Evolutionary conservation across 1,139 yeast species (phyloP), one percentile per base, ranked within the genome.

Genomic region (Magnusiomyces sp.): DNA sequence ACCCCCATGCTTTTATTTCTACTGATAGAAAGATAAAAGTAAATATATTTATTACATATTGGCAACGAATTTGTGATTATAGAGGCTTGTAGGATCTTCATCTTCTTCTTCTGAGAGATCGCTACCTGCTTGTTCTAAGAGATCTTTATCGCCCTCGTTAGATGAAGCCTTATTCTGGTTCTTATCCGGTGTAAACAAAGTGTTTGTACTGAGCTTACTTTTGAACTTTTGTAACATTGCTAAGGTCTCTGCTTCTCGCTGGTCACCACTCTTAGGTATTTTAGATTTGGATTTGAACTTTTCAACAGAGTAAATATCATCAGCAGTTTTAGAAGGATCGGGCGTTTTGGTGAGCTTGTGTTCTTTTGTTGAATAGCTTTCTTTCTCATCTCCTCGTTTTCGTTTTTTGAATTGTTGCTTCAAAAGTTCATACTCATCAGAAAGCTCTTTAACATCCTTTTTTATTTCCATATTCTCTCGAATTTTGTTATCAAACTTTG

Each of bases 201-300:
- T 16, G 16, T n/a, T 14, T 10, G 40, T 20, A 5, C 27, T 39
- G 13, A 50, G 42, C 34, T 45, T 50, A 11, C 47, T 20, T 5
- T 44, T 46, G 41, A 51, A 51, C 16, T 39, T 41, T 32, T 33
- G 33, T 6, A 51, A 43, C 41, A 51, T n/a, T 6, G 47, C 46
- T 29, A 51, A 14, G 2, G 54, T 51, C 33, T 42, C 47, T 19
- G 45, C 38, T 42, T 51, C 54, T 10, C 54, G 48, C 17, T 43
- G 40, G 2, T 37, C 47, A 27, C 36, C 40, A 2, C 45, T 48
- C 23, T 45, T 51, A 2, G 31, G 5, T 2, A 3, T 34, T 10
- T 13, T 23, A 7, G 29, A 23, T 23, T 23, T 23, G 7, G 7
- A 23, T 23, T 23, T 23, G 29, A 23, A 23, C 29, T 23, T 23